Conservation (phyloP, 495 filamentous ascomycete species). For the Tuber umbilicatum region DNA sequence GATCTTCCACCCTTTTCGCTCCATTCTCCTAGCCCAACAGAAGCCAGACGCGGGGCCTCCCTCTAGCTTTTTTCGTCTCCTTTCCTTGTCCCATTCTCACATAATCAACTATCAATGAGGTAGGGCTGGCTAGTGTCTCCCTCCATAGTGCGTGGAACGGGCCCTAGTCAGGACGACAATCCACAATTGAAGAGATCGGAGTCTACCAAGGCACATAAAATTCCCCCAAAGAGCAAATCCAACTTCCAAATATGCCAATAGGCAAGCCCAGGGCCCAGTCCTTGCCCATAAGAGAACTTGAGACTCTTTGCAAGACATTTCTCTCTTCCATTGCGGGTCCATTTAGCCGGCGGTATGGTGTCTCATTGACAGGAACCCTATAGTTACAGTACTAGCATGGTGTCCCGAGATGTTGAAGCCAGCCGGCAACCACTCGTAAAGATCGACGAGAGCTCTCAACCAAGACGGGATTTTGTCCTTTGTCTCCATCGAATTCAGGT, state of each 20-base stretch:
- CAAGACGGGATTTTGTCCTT: neutral
- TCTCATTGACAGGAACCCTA: neutral
- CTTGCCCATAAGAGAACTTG: neutral
- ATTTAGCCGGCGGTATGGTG: neutral
- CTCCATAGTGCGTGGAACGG: neutral
- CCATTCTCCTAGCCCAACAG: neutral
- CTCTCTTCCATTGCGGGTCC: neutral
- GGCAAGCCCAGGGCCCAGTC: neutral
- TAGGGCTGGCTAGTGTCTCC: neutral
- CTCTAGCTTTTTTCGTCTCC: neutral
- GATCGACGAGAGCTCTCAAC: neutral
- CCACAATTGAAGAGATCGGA: neutral
- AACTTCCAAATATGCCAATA: neutral
- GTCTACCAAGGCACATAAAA: neutral
- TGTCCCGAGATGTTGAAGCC: neutral
- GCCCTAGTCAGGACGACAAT: neutral
- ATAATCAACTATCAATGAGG: neutral
- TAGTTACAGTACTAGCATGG: neutral
- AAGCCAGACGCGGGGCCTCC: neutral
- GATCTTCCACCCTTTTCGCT: neutral
- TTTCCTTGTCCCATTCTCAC: neutral
- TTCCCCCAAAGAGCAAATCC: neutral
- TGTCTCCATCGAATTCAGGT: neutral
- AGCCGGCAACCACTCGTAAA: neutral
- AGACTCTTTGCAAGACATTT: neutral